phyloP scores from a whole-genome alignment of 2,329 filamentous ascomycete genomes.

The Ceratocystis lukuohia region DNA sequence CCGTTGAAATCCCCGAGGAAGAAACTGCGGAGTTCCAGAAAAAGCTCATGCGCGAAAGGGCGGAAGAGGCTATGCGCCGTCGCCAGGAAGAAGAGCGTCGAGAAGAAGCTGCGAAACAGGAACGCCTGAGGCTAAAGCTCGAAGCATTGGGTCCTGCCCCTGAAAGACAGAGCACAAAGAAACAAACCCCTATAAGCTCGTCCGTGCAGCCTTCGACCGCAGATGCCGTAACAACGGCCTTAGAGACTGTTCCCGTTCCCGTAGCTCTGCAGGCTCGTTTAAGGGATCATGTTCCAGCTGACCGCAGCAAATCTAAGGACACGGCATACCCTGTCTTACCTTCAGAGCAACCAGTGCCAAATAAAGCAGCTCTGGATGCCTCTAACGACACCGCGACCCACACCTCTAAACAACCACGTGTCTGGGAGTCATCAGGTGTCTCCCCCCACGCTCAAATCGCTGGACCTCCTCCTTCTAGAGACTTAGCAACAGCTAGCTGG shows the following conservation, averaged over 20 bases:
- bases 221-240: background rate
- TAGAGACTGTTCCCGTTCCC: background rate
- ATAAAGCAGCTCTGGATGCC: background rate
- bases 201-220: constrained; percentile 1
- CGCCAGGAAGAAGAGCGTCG: constrained; percentile 53
- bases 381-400: background rate
- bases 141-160: constrained; percentile 54
- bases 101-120: constrained; percentile 58
- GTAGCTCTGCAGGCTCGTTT: constrained; percentile 1
- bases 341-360: background rate
- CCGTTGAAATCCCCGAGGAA: constrained; percentile 25
- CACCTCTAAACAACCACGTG: background rate
- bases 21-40: constrained; percentile 51
- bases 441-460: constrained; percentile 11
- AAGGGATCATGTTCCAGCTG: background rate
- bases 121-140: constrained; percentile 59
- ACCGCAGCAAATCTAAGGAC: background rate
- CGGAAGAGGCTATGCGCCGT: constrained; percentile 55
- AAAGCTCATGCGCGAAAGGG: constrained; percentile 59
- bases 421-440: constrained; percentile 17
- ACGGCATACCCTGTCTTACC: background rate
- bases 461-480: constrained; percentile 13
- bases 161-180: constrained; percentile 45
- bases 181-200: constrained; percentile 27
- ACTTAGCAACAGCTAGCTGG: constrained; percentile 30